Evolutionary conservation across 139 green algal species (phyloP).

Genomic region (Micractinium sp.): DNA sequence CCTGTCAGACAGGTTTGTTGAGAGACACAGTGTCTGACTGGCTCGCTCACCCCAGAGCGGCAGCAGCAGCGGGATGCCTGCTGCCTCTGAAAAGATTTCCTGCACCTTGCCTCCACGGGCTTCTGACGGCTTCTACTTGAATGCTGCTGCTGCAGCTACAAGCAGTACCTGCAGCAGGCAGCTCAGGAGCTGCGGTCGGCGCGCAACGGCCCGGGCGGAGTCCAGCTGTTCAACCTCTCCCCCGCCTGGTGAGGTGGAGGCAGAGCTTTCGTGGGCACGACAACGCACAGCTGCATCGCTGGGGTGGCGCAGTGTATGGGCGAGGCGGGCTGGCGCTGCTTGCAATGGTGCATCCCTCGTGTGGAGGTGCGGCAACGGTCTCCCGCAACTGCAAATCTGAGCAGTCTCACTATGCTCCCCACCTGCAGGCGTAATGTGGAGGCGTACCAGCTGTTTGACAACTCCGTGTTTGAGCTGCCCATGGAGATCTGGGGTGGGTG

Average conservation of each 20-base stretch:
- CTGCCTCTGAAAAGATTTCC: not conserved
- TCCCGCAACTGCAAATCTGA: no score
- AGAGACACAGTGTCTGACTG: no score
- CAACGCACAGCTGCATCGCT: not conserved
- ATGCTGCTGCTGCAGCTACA: conserved; percentile 16
- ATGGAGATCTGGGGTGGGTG: conserved; percentile 29
- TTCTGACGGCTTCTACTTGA: not conserved
- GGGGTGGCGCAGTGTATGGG: no score
- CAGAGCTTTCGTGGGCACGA: not conserved
- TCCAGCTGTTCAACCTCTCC: conserved; percentile 47
- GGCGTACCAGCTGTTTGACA: conserved; percentile 20
- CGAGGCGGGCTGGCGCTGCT: not conserved
- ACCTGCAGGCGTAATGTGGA: conserved; percentile 23
- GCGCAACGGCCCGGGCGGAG: not conserved
- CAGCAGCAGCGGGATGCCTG: not conserved
- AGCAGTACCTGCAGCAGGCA: conserved; percentile 27
- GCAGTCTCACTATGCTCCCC: no score
- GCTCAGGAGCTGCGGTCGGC: conserved; percentile 20
- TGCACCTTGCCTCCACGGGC: not conserved
- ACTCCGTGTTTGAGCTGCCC: conserved; percentile 32
- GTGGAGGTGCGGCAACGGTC: no score
- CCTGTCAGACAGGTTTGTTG: not conserved
- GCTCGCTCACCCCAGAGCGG: no score
- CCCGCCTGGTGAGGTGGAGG: conserved; percentile 30
- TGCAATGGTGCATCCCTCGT: not conserved